These are phyloP conservation scores for Tetrastigma voinierianum DNA, from an alignment of 164 flowering plant genomes.

Conservation along the genomic window DNA sequence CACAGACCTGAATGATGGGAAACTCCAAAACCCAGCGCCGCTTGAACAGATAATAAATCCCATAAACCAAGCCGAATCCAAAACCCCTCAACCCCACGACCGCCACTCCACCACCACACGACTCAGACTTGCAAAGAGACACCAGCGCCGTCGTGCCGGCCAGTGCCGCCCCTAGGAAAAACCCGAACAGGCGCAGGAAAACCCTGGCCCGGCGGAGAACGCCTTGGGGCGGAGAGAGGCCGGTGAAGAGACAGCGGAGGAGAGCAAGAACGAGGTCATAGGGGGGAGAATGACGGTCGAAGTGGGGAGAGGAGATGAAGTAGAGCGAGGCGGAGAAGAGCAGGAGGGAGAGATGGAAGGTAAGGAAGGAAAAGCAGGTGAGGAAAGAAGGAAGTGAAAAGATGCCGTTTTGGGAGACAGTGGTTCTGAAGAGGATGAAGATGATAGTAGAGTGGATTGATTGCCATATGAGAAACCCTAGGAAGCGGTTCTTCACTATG, in stretches of 20 bases:
- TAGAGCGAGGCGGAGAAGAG: conserved; percentile 31
- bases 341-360: conserved; percentile 20
- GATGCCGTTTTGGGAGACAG: conserved; percentile 25
- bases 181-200: conserved; percentile 31
- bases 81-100: conserved; percentile 61
- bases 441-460: conserved; percentile 44
- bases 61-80: conserved; percentile 60
- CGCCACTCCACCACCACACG: conserved; percentile 3
- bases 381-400: conserved; percentile 17
- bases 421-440: conserved; percentile 34
- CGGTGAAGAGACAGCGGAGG: conserved; percentile 28
- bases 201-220: conserved; percentile 38
- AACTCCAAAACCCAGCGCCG: conserved; percentile 69
- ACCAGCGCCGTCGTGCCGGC: conserved; percentile 25
- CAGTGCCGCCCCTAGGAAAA: conserved; percentile 22
- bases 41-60: conserved; percentile 43
- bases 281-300: conserved; percentile 32
- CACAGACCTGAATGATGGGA: conserved; percentile 80
- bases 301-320: conserved; percentile 39
- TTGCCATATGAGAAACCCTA: conserved; percentile 78
- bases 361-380: conserved; percentile 15
- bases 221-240: conserved; percentile 17
- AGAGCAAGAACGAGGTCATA: conserved; percentile 34
- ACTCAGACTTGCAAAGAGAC: conserved; percentile 22
- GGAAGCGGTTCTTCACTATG: conserved; percentile 50